Conservation (phyloP, 768 basidiomycete species). For the Suillus occidentalis region DNA sequence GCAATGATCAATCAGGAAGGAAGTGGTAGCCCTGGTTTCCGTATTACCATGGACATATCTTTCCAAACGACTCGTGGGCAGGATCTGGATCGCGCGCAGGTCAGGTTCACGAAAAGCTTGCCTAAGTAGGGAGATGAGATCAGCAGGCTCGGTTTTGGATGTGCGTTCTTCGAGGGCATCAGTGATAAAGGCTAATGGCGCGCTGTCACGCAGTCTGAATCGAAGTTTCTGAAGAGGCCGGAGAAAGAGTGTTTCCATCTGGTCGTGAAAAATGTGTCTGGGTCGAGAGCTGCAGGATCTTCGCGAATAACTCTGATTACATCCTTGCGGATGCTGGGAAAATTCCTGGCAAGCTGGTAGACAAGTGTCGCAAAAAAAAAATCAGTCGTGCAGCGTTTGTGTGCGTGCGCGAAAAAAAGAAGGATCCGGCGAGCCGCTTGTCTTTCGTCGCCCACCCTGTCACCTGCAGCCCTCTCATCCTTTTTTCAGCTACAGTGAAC, state of each 20-base stretch:
- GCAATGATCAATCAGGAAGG: no score
- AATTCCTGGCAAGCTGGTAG: background rate
- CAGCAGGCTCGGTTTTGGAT: background rate
- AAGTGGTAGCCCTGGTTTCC: no score
- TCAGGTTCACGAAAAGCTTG: background rate
- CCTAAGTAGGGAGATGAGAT: background rate
- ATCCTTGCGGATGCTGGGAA: background rate
- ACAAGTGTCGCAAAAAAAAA: background rate
- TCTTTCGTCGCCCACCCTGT: background rate
- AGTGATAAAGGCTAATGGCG: background rate
- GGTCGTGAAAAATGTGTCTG: background rate
- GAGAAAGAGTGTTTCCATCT: background rate
- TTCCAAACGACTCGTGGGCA: background rate
- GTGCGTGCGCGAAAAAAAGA: background rate
- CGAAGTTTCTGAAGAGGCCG: background rate
- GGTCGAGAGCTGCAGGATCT: background rate
- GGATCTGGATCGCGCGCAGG: background rate
- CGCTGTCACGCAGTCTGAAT: background rate
- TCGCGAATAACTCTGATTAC: background rate
- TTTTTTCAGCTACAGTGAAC: background rate
- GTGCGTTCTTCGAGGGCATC: background rate
- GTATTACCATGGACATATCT: no score
- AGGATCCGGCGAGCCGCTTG: background rate
- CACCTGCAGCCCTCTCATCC: background rate
- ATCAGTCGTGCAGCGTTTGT: background rate